Evolutionary conservation across 352 stramenopile species (phyloP).

Genomic region (Salisapilia sapeloensis): DNA sequence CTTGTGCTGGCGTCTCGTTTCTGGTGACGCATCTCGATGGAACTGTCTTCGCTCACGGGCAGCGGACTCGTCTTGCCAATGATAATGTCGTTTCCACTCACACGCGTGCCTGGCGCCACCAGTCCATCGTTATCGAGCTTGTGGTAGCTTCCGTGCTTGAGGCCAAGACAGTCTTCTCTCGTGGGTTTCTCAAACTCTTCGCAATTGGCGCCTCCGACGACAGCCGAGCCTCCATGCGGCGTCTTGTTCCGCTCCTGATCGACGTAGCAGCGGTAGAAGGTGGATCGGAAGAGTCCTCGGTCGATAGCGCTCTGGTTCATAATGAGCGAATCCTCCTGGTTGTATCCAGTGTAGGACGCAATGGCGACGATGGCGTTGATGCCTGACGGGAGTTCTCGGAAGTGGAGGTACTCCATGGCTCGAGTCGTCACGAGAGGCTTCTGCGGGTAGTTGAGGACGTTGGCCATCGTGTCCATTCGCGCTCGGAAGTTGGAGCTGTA

Average conservation of each 20-base stretch:
- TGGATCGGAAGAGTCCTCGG: slow-evolving; percentile 96
- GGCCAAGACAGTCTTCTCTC: slow-evolving; percentile 87
- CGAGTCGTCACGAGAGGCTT: slow-evolving; percentile 98
- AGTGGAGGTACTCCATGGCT: slow-evolving; percentile 98
- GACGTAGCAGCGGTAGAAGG: slow-evolving; percentile 98
- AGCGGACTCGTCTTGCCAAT: slow-evolving; percentile 97
- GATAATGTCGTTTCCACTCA: slow-evolving; percentile 97
- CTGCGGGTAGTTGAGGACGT: slow-evolving; percentile 99
- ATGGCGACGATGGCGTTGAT: slow-evolving; percentile 94
- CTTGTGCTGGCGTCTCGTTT: slow-evolving; percentile 95
- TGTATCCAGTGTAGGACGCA: slow-evolving; percentile 88
- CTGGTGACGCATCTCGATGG: slow-evolving; percentile 79
- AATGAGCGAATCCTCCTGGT: slow-evolving; percentile 99
- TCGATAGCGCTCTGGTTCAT: slow-evolving; percentile 99
- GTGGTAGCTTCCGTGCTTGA: slow-evolving; percentile 95
- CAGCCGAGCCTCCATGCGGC: slow-evolving; percentile 33
- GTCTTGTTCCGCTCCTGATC: slow-evolving; percentile 87
- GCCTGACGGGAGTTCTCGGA: slow-evolving; percentile 95
- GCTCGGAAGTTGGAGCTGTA: slow-evolving; percentile 98
- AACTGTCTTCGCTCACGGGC: slow-evolving; percentile 59
- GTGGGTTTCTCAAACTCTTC: slow-evolving; percentile 94
- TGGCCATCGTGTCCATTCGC: slow-evolving; percentile 99
- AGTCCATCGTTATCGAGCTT: slow-evolving; percentile 98
- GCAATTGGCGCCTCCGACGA: slow-evolving; percentile 41
- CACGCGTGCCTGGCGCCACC: slow-evolving; percentile 88